Conservation (phyloP, 805 yeast species). For the Candida arabinofermentans region DNA sequence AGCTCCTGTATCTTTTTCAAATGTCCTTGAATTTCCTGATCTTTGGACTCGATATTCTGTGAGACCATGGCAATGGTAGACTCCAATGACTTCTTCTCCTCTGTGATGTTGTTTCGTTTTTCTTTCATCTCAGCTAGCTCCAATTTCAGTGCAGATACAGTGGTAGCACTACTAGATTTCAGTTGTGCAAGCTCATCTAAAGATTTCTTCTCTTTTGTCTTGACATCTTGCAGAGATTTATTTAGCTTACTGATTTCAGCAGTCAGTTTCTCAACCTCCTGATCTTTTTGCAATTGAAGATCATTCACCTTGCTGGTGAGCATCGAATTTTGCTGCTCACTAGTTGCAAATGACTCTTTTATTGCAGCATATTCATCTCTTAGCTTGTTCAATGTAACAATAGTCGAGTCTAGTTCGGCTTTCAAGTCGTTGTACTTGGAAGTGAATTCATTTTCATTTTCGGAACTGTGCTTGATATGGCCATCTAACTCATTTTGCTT, state of each 20-base stretch:
- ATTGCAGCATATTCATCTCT: too few relatives aligned
- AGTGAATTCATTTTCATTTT: neutral
- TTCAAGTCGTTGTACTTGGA: neutral
- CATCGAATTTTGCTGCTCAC: neutral
- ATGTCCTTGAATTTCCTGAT: slow-evolving; percentile 11
- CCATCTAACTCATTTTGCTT: neutral
- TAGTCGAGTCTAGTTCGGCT: neutral
- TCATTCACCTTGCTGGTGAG: neutral
- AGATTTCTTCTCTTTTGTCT: neutral
- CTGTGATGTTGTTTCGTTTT: slow-evolving; percentile 22
- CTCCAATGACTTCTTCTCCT: slow-evolving; percentile 31
- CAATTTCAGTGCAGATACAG: slow-evolving; percentile 26
- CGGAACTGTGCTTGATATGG: neutral
- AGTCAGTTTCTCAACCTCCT: neutral
- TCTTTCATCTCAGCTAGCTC: slow-evolving; percentile 24
- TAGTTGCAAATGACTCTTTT: neutral
- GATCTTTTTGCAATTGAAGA: neutral
- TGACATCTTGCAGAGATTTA: neutral
- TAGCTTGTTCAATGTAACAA: too few relatives aligned
- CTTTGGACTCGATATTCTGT: slow-evolving; percentile 27
- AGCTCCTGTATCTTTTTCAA: slow-evolving; percentile 3
- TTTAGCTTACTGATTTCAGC: neutral
- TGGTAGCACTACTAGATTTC: slow-evolving; percentile 15
- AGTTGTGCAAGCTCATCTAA: slow-evolving; percentile 4
- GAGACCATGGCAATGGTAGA: slow-evolving; percentile 32